phyloP scores from a whole-genome alignment of 2,329 filamentous ascomycete species.

The Pestalotiopsis fici region DNA sequence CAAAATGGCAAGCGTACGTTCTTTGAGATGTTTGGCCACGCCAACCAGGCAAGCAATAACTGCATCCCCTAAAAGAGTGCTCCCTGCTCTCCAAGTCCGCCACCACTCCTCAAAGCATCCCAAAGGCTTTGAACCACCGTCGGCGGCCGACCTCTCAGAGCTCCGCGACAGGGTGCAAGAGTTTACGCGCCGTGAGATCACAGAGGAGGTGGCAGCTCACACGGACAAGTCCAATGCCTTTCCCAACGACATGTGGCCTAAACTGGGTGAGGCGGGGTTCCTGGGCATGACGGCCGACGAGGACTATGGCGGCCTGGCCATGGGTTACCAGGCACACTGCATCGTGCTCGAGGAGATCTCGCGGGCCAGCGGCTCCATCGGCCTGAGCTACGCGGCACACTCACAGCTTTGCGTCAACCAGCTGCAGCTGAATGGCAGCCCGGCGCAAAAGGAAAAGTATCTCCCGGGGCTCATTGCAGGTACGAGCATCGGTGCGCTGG shows the following conservation, averaged over 20 bases:
- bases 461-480: conserved; percentile 82
- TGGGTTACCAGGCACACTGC: conserved; percentile 97
- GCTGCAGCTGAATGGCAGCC: conserved; percentile 82
- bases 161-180: conserved; percentile 84
- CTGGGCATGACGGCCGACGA: conserved; percentile 93
- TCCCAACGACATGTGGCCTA: conserved; percentile 88
- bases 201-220: conserved; percentile 75
- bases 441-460: conserved; percentile 77
- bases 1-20: conserved; percentile 42
- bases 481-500: conserved; percentile 80
- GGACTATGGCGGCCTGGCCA: conserved; percentile 81
- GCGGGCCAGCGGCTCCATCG: conserved; percentile 80
- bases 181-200: conserved; percentile 85
- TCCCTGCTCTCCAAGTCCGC: conserved; percentile 31
- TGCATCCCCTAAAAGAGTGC: conserved; percentile 8
- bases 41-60: conserved; percentile 22
- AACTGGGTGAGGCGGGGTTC: conserved; percentile 88
- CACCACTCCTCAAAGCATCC: conserved; percentile 64
- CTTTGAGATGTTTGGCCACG: conserved; percentile 35
- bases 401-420: conserved; percentile 97
- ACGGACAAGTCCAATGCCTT: conserved; percentile 91
- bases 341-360: conserved; percentile 94
- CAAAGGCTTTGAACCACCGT: conserved; percentile 66
- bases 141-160: conserved; percentile 74
- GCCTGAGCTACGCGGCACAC: conserved; percentile 91